These are phyloP conservation scores for Cyberlindnera meyerae DNA, from an alignment of 805 yeast species.

Conservation along the genomic window DNA sequence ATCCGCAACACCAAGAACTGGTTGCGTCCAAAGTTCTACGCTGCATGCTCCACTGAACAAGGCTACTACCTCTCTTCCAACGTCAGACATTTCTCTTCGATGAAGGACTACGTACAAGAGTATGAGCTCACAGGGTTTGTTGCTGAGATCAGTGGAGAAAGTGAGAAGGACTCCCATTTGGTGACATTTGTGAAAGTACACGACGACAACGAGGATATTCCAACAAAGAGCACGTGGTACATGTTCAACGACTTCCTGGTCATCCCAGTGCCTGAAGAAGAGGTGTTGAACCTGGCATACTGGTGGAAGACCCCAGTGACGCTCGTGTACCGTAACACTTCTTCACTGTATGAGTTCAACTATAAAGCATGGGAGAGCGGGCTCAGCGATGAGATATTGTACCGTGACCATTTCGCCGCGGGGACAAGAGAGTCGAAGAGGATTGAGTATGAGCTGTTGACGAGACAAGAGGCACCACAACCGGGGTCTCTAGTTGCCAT, in stretches of 20 bases:
- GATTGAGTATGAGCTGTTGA: constrained; percentile 64
- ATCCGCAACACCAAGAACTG: constrained; percentile 49
- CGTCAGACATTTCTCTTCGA: constrained; percentile 9
- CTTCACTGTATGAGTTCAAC: constrained; percentile 40
- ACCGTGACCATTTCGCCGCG: constrained; percentile 69
- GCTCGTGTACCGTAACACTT: constrained; percentile 54
- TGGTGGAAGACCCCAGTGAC: constrained; percentile 85
- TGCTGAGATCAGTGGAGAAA: constrained; percentile 47
- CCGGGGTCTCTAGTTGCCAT: constrained; percentile 81
- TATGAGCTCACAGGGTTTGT: constrained; percentile 68
- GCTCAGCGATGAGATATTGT: constrained; percentile 61
- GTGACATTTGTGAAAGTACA: constrained; percentile 56
- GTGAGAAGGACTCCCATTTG: constrained; percentile 50
- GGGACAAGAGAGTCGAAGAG: constrained; percentile 54
- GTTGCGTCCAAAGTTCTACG: constrained; percentile 59
- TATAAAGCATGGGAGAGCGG: constrained; percentile 43
- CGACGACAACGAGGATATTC: constrained; percentile 29
- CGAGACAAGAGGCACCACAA: constrained; percentile 63
- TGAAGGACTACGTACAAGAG: constrained; percentile 23
- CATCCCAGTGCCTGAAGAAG: constrained; percentile 63
- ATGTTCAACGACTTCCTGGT: constrained; percentile 91
- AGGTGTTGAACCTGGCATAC: constrained; percentile 65
- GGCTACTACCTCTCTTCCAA: constrained; percentile 33
- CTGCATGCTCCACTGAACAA: constrained; percentile 24
- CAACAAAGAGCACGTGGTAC: constrained; percentile 56